Evolutionary conservation across 2,329 filamentous ascomycete genomes (phyloP), one percentile per base, ranked within the genome.

Genomic region (Anthostomella pinea): DNA sequence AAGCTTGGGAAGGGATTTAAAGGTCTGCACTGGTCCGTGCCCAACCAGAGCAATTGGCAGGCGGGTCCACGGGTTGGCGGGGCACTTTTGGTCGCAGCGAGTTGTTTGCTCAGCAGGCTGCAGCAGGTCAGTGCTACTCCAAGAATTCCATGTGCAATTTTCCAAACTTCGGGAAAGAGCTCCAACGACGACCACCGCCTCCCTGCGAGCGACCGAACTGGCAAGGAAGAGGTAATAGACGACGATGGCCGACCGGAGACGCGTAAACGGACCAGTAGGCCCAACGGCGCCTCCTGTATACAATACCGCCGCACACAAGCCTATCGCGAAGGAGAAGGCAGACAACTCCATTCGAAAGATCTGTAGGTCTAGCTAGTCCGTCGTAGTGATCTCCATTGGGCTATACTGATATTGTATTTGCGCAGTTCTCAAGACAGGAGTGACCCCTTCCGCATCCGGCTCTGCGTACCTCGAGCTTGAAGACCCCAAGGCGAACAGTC

Each of bases 371-470:
- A 14, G 6, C n/a, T n/a, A n/a, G n/a, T n/a, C n/a, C n/a, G n/a
- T n/a, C 15, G 13, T 31, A 13, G n/a, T 22, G 31, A 26, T 18
- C 22, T 38, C 20, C 37, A 21, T 21, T 24, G 34, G 23, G 34
- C 20, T 19, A 9, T 15, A 13, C 9, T 27, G 19, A 7, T 23
- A n/a, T 13, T 36, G 45, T 9, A 14, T 32, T 39, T 14, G 7
- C 7, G 23, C n/a, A 19, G 89, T 91, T 60, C 72, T 97, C 28
- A 89, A 93, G 62, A 96, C 91, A 7, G 89, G 89, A 16, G 78
- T 97, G 4, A 90, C 93, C 1, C 91, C 93, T 13, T 94, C 91
- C 10, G 93, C 93, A 9, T 93, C 88, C 31, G 93, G 93, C 10
- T 96, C 90, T 13, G 88, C 93, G 36, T 98, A 91, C 61, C 72